A percentile compares a stretch with the other conserved stretches of the same genome.
Evolutionary conservation across 2,329 filamentous ascomycete genomes (phyloP).

Genomic region (Stylonectria norvegica): DNA sequence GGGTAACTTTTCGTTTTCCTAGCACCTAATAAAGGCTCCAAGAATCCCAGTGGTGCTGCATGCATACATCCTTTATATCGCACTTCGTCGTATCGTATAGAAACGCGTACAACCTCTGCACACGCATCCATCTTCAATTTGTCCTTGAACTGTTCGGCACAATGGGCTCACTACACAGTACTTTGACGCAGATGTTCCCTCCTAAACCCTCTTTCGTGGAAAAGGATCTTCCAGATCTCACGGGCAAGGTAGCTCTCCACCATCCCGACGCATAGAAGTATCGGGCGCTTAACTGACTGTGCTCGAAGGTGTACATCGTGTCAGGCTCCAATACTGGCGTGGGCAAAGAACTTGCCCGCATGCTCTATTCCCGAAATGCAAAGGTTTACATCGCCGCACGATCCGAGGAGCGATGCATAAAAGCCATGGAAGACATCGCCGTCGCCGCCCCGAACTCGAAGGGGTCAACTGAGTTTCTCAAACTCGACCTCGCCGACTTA

Average conservation of each 20-base stretch:
- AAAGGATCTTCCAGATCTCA: background rate
- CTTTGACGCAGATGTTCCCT: background rate
- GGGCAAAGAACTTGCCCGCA: conserved; percentile 47
- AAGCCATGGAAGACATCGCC: conserved; percentile 41
- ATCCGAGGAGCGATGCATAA: conserved; percentile 36
- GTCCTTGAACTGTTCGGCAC: too few species aligned
- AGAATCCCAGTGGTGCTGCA: too few species aligned
- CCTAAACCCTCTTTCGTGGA: background rate
- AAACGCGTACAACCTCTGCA: too few species aligned
- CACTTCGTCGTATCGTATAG: too few species aligned
- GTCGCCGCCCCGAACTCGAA: conserved; percentile 26
- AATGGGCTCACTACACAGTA: too few species aligned
- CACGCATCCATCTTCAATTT: too few species aligned
- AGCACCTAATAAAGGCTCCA: too few species aligned
- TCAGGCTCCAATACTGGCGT: conserved; percentile 38
- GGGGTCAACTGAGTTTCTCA: conserved; percentile 37
- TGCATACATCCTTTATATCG: too few species aligned
- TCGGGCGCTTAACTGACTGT: background rate
- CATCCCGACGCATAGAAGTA: background rate
- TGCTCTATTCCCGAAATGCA: conserved; percentile 49
- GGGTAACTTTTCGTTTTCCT: too few species aligned
- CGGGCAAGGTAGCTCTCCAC: background rate
- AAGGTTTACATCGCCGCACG: conserved; percentile 51
- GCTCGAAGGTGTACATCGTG: conserved; percentile 35
- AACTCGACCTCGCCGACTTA: conserved; percentile 38